Conservation (phyloP, 2,329 filamentous ascomycete genomes). For the Huntiella omanensis region DNA sequence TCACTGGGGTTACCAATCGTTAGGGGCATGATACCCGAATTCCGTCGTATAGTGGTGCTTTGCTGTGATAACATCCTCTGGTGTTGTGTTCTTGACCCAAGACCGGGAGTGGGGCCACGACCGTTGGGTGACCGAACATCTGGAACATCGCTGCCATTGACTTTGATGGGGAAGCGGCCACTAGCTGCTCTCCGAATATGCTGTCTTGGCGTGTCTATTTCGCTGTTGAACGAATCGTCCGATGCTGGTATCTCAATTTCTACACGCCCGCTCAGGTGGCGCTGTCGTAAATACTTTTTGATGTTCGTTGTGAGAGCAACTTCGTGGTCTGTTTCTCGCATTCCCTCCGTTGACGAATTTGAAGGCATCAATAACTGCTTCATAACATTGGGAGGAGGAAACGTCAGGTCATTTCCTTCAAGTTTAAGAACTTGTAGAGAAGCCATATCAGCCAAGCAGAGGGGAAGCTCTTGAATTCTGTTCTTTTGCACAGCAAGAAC, state of each 20-base stretch:
- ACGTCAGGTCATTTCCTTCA: conserved; percentile 68
- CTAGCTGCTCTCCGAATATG: conserved; percentile 42
- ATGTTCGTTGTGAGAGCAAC: conserved; percentile 40
- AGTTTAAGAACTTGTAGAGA: conserved; percentile 80
- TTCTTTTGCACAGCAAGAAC: conserved; percentile 80
- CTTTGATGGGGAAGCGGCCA: conserved; percentile 49
- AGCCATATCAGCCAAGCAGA: conserved; percentile 74
- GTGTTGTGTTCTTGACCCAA: conserved; percentile 58
- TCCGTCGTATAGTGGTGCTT: conserved; percentile 40
- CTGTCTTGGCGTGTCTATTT: conserved; percentile 60
- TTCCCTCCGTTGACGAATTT: conserved; percentile 32
- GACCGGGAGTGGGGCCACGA: conserved; percentile 39
- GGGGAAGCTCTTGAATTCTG: conserved; percentile 63
- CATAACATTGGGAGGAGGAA: conserved; percentile 54
- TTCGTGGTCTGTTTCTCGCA: conserved; percentile 43
- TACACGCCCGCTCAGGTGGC: conserved; percentile 30
- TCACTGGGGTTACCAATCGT: conserved; percentile 54
- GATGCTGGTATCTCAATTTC: conserved; percentile 37
- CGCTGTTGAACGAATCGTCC: conserved; percentile 49
- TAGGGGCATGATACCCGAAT: conserved; percentile 46
- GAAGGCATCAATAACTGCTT: conserved; percentile 34
- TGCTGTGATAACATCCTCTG: conserved; percentile 57
- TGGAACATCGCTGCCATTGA: conserved; percentile 52
- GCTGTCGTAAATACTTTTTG: conserved; percentile 39
- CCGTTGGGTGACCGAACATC: conserved; percentile 48